Conservation (phyloP, 1,284 basidiomycete genomes). For the Rhodotorula sp. region DNA sequence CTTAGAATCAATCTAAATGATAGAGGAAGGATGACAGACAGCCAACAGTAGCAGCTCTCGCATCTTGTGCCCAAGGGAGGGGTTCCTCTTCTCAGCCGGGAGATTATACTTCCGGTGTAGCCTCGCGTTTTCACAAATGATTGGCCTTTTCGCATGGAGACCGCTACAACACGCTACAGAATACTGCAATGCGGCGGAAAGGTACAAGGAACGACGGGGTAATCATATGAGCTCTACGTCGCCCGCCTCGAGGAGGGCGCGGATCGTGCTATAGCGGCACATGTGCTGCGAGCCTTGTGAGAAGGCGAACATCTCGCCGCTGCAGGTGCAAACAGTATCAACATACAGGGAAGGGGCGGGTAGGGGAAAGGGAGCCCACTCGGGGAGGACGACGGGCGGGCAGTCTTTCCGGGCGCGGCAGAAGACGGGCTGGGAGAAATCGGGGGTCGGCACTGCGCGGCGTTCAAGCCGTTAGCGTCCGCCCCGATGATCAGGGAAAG, state of each 20-base stretch:
- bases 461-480: neutral
- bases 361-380: slow-evolving; percentile 17
- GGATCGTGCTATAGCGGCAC: slow-evolving; percentile 41
- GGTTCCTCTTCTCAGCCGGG: too few species aligned
- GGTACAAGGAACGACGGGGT: neutral
- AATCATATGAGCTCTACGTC: slow-evolving; percentile 30
- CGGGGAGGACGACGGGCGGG: slow-evolving; percentile 34
- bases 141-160: too few species aligned
- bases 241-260: slow-evolving; percentile 25
- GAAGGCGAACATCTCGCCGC: slow-evolving; percentile 30
- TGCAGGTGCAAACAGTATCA: neutral
- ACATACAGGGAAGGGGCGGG: too few species aligned
- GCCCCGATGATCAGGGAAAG: neutral
- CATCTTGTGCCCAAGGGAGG: too few species aligned
- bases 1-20: too few species aligned
- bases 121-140: too few species aligned
- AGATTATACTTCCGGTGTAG: too few species aligned
- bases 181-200: neutral
- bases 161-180: neutral
- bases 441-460: slow-evolving; percentile 25
- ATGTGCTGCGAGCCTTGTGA: slow-evolving; percentile 37
- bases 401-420: slow-evolving; percentile 31
- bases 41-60: too few species aligned
- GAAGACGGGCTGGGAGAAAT: slow-evolving; percentile 39
- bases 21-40: too few species aligned